These are phyloP conservation scores for Microdochium nivale DNA, from an alignment of 2,329 filamentous ascomycete species.

Conservation along the genomic window DNA sequence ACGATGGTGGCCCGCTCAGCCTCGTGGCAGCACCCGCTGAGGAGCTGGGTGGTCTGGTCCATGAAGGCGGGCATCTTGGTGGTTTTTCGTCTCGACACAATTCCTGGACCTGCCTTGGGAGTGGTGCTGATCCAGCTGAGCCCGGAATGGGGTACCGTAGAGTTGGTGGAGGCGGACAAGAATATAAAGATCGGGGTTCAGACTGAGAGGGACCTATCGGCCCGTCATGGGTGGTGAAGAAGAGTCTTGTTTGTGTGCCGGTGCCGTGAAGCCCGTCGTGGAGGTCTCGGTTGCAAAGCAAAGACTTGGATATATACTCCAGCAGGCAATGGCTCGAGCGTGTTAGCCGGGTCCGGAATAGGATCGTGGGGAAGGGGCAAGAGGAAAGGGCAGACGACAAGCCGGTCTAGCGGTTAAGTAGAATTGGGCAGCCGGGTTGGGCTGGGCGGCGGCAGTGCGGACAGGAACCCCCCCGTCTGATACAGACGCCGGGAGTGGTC, in stretches of 20 bases:
- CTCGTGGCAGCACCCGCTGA: slow-evolving; percentile 45
- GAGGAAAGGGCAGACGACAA: background rate
- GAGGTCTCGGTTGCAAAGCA: background rate
- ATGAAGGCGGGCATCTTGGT: slow-evolving; percentile 8
- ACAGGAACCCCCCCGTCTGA: too few relatives aligned
- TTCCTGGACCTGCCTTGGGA: too few relatives aligned
- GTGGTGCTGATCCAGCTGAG: too few relatives aligned
- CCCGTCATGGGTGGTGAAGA: background rate
- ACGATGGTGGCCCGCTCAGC: slow-evolving; percentile 43
- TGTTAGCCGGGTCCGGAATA: background rate
- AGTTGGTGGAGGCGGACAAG: background rate
- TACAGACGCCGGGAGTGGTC: slow-evolving; percentile 6
- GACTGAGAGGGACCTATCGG: background rate
- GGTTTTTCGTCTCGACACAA: too few relatives aligned
- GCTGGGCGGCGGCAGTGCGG: background rate
- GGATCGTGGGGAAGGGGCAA: background rate
- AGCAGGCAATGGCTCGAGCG: too few relatives aligned
- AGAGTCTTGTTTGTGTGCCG: background rate
- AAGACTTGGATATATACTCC: background rate
- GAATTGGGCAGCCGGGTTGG: background rate
- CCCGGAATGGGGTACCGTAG: background rate
- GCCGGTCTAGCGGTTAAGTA: background rate
- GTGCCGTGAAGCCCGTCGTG: background rate
- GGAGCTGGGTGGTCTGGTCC: slow-evolving; percentile 24
- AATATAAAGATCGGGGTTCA: background rate